Evolutionary conservation across 192 early-diverging fungal genomes (phyloP).

Genomic region (Globomyces pollinis-pini): DNA sequence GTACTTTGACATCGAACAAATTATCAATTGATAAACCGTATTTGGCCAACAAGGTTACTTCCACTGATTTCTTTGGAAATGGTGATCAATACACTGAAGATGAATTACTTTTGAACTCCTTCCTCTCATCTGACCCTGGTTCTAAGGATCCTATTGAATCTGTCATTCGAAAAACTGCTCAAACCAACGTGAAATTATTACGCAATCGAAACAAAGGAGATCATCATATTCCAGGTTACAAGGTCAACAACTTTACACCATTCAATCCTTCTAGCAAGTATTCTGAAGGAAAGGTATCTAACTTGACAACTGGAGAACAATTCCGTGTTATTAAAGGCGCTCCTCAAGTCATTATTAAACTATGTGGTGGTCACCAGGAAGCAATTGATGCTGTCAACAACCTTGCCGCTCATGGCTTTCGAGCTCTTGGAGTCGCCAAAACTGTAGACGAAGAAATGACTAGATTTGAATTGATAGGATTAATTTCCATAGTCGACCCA

Average conservation of each 20-base stretch:
- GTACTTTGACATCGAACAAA: slow-evolving; percentile 85
- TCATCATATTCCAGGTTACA: slow-evolving; percentile 74
- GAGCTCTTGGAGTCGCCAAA: slow-evolving; percentile 88
- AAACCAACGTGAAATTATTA: slow-evolving; percentile 66
- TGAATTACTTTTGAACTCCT: slow-evolving; percentile 74
- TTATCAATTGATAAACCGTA: slow-evolving; percentile 81
- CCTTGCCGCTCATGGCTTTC: slow-evolving; percentile 79
- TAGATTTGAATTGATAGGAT: slow-evolving; percentile 59
- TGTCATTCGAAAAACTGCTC: slow-evolving; percentile 76
- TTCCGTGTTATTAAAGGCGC: slow-evolving; percentile 91
- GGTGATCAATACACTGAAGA: slow-evolving; percentile 44
- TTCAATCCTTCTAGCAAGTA: slow-evolving; percentile 89
- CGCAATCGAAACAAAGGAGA: too few relatives aligned
- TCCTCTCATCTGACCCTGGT: slow-evolving; percentile 75
- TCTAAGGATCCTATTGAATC: slow-evolving; percentile 84
- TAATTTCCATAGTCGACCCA: slow-evolving; percentile 88
- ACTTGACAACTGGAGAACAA: slow-evolving; percentile 61
- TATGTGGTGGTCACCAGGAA: slow-evolving; percentile 58
- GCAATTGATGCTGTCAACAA: slow-evolving; percentile 80
- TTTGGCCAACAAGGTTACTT: slow-evolving; percentile 42
- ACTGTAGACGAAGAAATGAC: slow-evolving; percentile 66
- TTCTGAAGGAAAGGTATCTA: slow-evolving; percentile 75
- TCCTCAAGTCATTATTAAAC: slow-evolving; percentile 80
- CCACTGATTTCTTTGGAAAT: slow-evolving; percentile 42
- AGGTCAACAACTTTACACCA: slow-evolving; percentile 77